These are phyloP conservation scores for Ophiostoma sp. DNA, from an alignment of 2,329 filamentous ascomycete species.

Conservation along the genomic window DNA sequence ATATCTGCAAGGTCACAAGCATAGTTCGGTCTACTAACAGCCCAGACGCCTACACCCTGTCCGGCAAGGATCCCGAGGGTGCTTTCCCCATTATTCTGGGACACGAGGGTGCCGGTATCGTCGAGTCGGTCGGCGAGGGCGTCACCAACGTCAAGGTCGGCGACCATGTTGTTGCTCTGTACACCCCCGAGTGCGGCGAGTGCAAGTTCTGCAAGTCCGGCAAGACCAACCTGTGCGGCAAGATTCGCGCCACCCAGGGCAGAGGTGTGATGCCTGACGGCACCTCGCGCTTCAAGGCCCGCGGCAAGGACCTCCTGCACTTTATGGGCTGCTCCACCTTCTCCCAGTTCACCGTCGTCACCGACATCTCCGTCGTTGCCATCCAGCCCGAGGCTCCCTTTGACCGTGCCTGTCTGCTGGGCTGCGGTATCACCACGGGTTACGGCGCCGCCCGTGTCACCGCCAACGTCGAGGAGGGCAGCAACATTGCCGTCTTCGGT, in stretches of 20 bases:
- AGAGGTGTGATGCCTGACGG: conserved; percentile 96
- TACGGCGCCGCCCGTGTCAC: conserved; percentile 95
- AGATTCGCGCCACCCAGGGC: conserved; percentile 95
- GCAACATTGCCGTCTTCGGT: conserved; percentile 87
- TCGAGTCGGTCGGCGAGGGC: conserved; percentile 86
- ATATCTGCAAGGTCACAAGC: no score
- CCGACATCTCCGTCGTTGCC: conserved; percentile 91
- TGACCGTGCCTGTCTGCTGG: conserved; percentile 92
- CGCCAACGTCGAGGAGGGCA: conserved; percentile 83
- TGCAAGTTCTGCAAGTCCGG: conserved; percentile 99
- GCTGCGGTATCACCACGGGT: conserved; percentile 96
- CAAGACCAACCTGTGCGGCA: conserved; percentile 98
- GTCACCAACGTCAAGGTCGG: conserved; percentile 89
- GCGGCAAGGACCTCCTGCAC: conserved; percentile 90
- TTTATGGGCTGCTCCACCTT: conserved; percentile 99
- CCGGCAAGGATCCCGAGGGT: conserved; percentile 94
- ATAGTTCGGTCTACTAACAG: background rate
- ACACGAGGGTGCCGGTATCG: conserved; percentile 85
- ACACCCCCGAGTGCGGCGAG: conserved; percentile 93
- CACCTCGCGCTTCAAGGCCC: conserved; percentile 88
- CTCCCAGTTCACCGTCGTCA: conserved; percentile 97
- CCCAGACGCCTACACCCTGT: conserved; percentile 81
- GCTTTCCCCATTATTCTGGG: conserved; percentile 85
- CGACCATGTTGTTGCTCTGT: conserved; percentile 83
- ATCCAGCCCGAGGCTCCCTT: conserved; percentile 87